Evolutionary conservation across 192 early-diverging fungal species (phyloP).

Genomic region (Rhizophagus prolifer): DNA sequence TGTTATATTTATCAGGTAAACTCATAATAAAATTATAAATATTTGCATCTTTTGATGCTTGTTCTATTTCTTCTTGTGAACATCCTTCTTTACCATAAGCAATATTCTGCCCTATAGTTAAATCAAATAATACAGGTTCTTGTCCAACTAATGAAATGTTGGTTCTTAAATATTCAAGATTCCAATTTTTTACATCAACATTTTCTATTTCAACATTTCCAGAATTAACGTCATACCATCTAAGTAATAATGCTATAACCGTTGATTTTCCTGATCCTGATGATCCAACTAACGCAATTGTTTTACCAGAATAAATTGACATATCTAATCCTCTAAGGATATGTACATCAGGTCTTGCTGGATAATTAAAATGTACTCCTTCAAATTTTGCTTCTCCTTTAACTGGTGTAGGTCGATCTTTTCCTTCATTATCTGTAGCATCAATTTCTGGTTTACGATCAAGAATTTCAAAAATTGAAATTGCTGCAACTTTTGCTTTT

Average conservation of each 20-base stretch:
- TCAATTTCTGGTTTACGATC: constrained; percentile 72
- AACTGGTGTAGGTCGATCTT: constrained; percentile 36
- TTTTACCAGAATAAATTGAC: constrained; percentile 56
- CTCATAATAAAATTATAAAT: constrained; percentile 61
- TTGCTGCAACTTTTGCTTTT: constrained; percentile 69
- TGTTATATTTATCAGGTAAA: constrained; percentile 62
- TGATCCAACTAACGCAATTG: constrained; percentile 83
- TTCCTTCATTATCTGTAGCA: constrained; percentile 42
- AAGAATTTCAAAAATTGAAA: constrained; percentile 66
- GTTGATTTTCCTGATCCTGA: constrained; percentile 86
- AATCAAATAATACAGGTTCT: constrained; percentile 88
- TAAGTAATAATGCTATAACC: constrained; percentile 60
- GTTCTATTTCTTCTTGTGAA: constrained; percentile 51
- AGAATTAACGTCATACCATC: constrained; percentile 73
- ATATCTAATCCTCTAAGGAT: constrained; percentile 63
- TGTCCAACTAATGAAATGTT: constrained; percentile 84
- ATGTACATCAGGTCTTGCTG: constrained; percentile 57
- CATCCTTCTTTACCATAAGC: constrained; percentile 57
- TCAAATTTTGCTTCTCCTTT: constrained; percentile 52
- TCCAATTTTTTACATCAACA: constrained; percentile 57
- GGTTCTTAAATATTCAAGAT: constrained; percentile 60
- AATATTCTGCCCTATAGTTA: constrained; percentile 84
- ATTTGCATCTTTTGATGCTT: constrained; percentile 56
- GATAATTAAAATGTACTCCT: constrained; percentile 65
- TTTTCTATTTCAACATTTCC: constrained; percentile 68